phyloP scores from a whole-genome alignment of 805 yeast genomes.

The Metschnikowia picachoensis region DNA sequence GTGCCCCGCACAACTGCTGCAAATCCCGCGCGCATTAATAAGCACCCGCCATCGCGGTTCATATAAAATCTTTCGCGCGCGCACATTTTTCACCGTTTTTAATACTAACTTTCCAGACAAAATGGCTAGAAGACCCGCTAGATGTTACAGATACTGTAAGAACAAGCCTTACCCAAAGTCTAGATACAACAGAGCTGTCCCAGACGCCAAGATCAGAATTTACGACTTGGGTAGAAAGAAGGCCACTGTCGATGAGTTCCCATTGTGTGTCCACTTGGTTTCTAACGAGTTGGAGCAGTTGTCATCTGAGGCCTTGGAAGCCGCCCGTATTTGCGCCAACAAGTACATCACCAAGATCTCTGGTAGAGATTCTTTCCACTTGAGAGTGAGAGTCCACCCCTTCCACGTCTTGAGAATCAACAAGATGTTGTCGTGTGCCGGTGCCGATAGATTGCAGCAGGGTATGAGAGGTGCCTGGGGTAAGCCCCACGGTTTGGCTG shows the following conservation, averaged over 20 bases:
- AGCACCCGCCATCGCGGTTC: constrained; percentile 1
- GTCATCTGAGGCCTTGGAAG: constrained; percentile 99
- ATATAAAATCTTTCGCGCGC: constrained; percentile 2
- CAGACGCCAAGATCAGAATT: constrained; percentile 99
- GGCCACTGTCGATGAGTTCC: constrained; percentile 99
- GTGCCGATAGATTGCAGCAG: constrained; percentile 99
- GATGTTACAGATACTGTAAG: constrained; percentile 99
- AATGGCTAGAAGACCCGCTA: constrained; percentile 99
- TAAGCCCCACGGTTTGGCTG: constrained; percentile 99
- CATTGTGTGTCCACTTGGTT: constrained; percentile 98
- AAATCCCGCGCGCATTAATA: constrained; percentile 2
- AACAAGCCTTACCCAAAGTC: constrained; percentile 99
- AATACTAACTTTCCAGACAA: constrained; percentile 44
- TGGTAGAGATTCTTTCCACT: constrained; percentile 99
- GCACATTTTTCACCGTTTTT: neutral
- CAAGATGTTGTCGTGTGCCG: constrained; percentile 99
- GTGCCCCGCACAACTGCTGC: neutral
- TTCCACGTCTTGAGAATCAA: constrained; percentile 99
- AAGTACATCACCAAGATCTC: constrained; percentile 96
- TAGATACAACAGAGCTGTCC: constrained; percentile 99
- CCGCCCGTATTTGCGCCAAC: constrained; percentile 99
- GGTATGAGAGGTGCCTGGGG: constrained; percentile 99
- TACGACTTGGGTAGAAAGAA: constrained; percentile 99
- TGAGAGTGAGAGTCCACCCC: constrained; percentile 99
- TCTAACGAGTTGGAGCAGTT: constrained; percentile 99